Evolutionary conservation across 495 filamentous ascomycete species (phyloP).

Genomic region (Barbatosphaeria neglecta): DNA sequence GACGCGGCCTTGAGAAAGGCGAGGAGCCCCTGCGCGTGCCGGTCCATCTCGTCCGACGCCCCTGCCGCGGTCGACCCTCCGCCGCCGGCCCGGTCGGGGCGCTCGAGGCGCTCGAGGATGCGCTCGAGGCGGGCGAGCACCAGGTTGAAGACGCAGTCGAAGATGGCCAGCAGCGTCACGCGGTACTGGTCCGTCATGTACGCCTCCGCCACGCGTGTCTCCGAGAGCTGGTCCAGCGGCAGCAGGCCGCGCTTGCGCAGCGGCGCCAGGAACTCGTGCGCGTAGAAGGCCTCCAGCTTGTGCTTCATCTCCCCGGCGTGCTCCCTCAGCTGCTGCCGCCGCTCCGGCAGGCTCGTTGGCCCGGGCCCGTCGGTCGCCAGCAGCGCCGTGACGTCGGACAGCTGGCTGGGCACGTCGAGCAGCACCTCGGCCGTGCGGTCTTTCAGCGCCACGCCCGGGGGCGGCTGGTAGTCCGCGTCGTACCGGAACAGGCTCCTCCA

Average conservation of each 20-base stretch:
- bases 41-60: not conserved
- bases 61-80: not conserved
- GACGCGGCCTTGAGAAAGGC: not conserved
- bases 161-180: not conserved
- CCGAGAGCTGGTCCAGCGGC: not conserved
- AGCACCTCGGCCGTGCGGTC: not conserved
- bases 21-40: not conserved
- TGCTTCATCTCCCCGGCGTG: not conserved
- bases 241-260: not conserved
- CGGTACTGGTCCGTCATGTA: not conserved
- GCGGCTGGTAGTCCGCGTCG: not conserved
- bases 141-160: not conserved
- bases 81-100: not conserved
- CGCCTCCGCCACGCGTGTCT: not conserved
- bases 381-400: not conserved
- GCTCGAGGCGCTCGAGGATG: not conserved
- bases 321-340: not conserved
- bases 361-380: not conserved
- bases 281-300: not conserved
- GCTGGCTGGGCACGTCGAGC: not conserved
- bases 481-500: not conserved
- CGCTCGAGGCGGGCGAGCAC: not conserved
- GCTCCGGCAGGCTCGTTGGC: not conserved
- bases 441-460: not conserved
- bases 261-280: not conserved